Base-by-base conservation (phyloP, 176 grass and related monocot genomes). In the Cenchrus americanus region DNA sequence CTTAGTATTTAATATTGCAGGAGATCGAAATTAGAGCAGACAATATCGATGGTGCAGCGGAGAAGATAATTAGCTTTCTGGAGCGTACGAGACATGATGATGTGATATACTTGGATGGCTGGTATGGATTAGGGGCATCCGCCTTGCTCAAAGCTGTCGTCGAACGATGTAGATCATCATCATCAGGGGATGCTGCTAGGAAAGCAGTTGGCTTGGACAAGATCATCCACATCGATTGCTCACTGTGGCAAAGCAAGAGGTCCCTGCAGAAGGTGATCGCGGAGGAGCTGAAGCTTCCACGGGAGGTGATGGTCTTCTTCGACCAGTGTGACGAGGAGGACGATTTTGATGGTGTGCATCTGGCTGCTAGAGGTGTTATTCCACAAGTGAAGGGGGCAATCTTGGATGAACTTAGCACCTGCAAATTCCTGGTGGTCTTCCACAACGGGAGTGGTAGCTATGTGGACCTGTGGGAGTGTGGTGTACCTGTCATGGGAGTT, bases 191-290 rank as follows among this genome's bases (percentile, higher is more conserved):
- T 50, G 8, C 15, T 10, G 7, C 26, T 21, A 24, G 49, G 72
- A 21, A 41, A 22, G 7, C 26, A 8, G 6, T 7, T 12, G 21
- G 19, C 10, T 8, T 76, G 32, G 72, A 37, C 18, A 75, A 75
- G 51, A 41, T 75, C 73, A 57, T 76, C 54, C 74, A 76, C 49
- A 11, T 77, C 0, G 75, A 62, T 11, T 24, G 7, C 74, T 61
- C 55, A 2, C 40, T 5, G 21, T 61, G 75, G 75, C 37, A 26
- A 18, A 77, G 40, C 75, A 77, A 62, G 55, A 77, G 75, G 14
- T 37, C 40, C 7, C 21, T 77, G 7, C 55, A 77, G 40, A 77
- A 27, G 75, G 75, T 13, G 3, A 62, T 77, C 2, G 75, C 75
- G 0, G 1, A 18, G 55, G 55, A 77, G 13, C n/a, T 77, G 7